A percentile compares a stretch with the other conserved stretches of the same genome.
phyloP scores from a whole-genome alignment of 2,329 filamentous ascomycete species.

The Cordyceps cateniannulata region DNA sequence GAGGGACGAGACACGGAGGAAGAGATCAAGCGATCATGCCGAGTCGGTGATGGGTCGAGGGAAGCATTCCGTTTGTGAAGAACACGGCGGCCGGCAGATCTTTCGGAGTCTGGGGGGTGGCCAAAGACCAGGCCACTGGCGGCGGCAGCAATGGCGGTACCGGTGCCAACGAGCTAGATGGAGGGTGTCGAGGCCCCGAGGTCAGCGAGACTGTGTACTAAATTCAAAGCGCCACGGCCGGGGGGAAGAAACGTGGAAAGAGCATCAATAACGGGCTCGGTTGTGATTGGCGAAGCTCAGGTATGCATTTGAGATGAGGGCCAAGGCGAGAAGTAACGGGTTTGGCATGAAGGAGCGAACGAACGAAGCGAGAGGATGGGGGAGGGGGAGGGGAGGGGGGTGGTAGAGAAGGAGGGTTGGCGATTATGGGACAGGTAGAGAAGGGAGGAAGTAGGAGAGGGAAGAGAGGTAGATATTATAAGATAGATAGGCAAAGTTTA shows the following conservation, averaged over 20 bases:
- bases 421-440: neutral
- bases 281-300: slow-evolving; percentile 1
- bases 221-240: neutral
- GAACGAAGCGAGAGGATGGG: neutral
- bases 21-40: slow-evolving; percentile 7
- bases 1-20: neutral
- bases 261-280: neutral
- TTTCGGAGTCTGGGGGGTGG: slow-evolving; percentile 40
- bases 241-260: neutral
- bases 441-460: neutral
- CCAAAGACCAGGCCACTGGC: slow-evolving; percentile 54
- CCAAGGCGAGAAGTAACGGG: slow-evolving; percentile 7
- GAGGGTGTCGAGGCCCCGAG: neutral
- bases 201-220: slow-evolving; percentile 6
- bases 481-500: neutral
- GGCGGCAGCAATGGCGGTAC: slow-evolving; percentile 55
- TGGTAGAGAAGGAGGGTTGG: neutral
- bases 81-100: slow-evolving; percentile 21
- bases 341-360: neutral
- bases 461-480: neutral
- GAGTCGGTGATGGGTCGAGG: slow-evolving; percentile 13
- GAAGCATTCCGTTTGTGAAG: slow-evolving; percentile 14
- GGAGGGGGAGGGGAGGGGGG: neutral
- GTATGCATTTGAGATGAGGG: slow-evolving; percentile 12
- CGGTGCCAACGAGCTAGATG: slow-evolving; percentile 53